Conservation (phyloP, 2,329 filamentous ascomycete genomes). For the Fusarium sp. region DNA sequence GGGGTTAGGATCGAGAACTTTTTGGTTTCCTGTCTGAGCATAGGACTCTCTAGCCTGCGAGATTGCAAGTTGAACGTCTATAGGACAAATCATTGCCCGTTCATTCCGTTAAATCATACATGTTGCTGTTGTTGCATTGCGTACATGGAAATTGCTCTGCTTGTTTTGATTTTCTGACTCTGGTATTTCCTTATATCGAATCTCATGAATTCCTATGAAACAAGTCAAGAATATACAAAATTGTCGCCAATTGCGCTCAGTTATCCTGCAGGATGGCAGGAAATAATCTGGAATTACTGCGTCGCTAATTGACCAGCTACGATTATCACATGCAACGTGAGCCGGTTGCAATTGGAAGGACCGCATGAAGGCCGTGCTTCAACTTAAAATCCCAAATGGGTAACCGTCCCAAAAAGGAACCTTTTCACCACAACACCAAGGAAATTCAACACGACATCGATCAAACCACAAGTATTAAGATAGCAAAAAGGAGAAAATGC, state of each 20-base stretch:
- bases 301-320: background rate
- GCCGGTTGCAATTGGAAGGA: background rate
- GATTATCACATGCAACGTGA: slow-evolving; percentile 1
- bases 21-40: slow-evolving; percentile 1
- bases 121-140: background rate
- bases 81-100: background rate
- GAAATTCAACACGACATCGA: background rate
- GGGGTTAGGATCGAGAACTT: background rate
- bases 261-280: background rate
- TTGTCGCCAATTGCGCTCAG: too few species aligned
- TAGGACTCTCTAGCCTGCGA: slow-evolving; percentile 6
- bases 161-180: background rate
- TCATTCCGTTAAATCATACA: background rate
- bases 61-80: slow-evolving; percentile 1
- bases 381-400: background rate
- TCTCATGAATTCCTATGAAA: too few species aligned
- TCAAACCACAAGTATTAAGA: background rate
- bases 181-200: too few species aligned
- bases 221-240: too few species aligned
- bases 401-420: background rate
- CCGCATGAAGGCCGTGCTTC: background rate
- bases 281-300: background rate
- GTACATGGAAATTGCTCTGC: background rate
- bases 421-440: background rate
- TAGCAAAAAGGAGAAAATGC: background rate